These are phyloP conservation scores for Dichotomocladium elegans DNA, from an alignment of 371 early-diverging fungal genomes.

Conservation along the genomic window DNA sequence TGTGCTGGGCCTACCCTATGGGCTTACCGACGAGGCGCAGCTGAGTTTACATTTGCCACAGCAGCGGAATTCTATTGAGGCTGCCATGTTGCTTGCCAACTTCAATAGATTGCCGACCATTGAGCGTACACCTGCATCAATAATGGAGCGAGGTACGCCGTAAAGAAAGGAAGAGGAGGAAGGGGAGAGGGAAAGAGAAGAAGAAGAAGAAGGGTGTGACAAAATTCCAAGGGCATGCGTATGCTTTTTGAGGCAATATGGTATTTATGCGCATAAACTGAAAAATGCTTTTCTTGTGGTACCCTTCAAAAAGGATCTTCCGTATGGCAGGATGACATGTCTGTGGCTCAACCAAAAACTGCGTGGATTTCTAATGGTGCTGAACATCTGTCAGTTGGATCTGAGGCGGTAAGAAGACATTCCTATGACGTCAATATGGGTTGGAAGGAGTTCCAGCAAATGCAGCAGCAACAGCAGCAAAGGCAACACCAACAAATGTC, in stretches of 20 bases:
- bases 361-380: slow-evolving; percentile 18
- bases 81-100: slow-evolving; percentile 47
- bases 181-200: not conserved
- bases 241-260: not conserved
- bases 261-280: slow-evolving; percentile 35
- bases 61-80: slow-evolving; percentile 49
- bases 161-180: not conserved
- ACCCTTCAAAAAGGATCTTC: not conserved
- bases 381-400: slow-evolving; percentile 5
- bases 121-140: not conserved
- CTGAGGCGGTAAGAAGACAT: slow-evolving; percentile 23
- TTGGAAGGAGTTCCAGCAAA: slow-evolving; percentile 39
- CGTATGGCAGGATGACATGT: slow-evolving; percentile 44
- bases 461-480: slow-evolving; percentile 4
- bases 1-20: slow-evolving; percentile 36
- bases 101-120: slow-evolving; percentile 32
- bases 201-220: not conserved
- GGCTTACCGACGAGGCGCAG: slow-evolving; percentile 27
- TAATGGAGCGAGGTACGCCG: not conserved
- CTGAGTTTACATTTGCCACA: slow-evolving; percentile 35
- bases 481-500: slow-evolving; percentile 14
- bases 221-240: not conserved
- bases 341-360: slow-evolving; percentile 25
- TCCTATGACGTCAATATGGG: slow-evolving; percentile 43
- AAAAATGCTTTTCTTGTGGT: not conserved